These are phyloP conservation scores for Chlorella sp. DNA, from an alignment of 139 green algal genomes.

Conservation along the genomic window DNA sequence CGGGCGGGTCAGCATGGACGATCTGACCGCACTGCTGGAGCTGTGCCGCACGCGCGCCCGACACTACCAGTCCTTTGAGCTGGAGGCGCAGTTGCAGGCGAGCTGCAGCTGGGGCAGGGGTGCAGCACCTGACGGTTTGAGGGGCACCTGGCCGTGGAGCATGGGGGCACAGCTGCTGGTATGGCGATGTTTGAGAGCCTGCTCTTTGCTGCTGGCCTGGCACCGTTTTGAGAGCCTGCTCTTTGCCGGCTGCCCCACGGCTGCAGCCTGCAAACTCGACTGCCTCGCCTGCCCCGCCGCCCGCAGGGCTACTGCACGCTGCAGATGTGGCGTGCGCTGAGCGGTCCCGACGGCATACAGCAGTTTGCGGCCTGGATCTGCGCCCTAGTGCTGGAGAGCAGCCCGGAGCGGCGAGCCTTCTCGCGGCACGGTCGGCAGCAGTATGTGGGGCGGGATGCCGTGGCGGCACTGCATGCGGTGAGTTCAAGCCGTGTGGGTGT, in stretches of 20 bases:
- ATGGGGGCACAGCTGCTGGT: too few species aligned
- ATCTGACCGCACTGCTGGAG: constrained; percentile 43
- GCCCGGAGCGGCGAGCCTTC: constrained; percentile 25
- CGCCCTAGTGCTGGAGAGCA: constrained; percentile 45
- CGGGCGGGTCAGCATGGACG: constrained; percentile 47
- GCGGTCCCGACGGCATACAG: constrained; percentile 26
- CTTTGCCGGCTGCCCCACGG: too few species aligned
- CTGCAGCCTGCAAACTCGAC: neutral
- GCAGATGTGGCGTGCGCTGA: constrained; percentile 42
- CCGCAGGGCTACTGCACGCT: constrained; percentile 47
- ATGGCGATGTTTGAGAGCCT: too few species aligned
- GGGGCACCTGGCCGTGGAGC: too few species aligned
- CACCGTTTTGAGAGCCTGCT: too few species aligned
- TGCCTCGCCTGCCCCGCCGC: neutral
- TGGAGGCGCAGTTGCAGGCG: constrained; percentile 41
- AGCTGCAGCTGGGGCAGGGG: neutral
- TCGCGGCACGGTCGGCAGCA: constrained; percentile 4
- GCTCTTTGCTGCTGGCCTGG: too few species aligned
- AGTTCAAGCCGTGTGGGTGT: too few species aligned
- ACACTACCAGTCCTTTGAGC: constrained; percentile 51
- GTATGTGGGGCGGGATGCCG: constrained; percentile 49
- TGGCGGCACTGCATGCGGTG: constrained; percentile 47
- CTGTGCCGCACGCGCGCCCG: constrained; percentile 33
- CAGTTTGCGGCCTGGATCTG: constrained; percentile 51
- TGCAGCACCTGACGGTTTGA: too few species aligned